These are phyloP conservation scores for Amanita phalloides DNA, from an alignment of 768 basidiomycete genomes.

Conservation along the genomic window DNA sequence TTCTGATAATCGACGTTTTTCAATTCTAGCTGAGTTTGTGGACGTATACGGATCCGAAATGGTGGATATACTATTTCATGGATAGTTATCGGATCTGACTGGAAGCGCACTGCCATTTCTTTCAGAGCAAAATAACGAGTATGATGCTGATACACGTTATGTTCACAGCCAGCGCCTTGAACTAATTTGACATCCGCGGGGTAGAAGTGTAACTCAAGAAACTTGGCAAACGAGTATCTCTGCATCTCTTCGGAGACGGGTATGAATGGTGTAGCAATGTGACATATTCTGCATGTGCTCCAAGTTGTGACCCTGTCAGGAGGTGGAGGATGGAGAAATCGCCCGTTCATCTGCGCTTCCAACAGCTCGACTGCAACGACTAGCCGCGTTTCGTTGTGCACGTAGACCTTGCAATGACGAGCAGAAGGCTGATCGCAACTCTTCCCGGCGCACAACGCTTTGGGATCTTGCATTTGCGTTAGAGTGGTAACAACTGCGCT, in stretches of 20 bases:
- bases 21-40: conserved; percentile 79
- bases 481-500: conserved; percentile 60
- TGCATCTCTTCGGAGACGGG: conserved; percentile 88
- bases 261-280: conserved; percentile 76
- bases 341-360: conserved; percentile 66
- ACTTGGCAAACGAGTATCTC: conserved; percentile 90
- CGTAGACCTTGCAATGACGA: conserved; percentile 82
- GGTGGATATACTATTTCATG: conserved; percentile 89
- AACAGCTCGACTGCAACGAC: conserved; percentile 84
- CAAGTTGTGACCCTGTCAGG: conserved; percentile 83
- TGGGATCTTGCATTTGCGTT: conserved; percentile 60
- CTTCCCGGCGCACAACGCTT: conserved; percentile 73
- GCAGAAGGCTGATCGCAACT: conserved; percentile 73
- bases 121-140: conserved; percentile 81
- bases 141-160: conserved; percentile 91
- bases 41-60: conserved; percentile 73
- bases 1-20: conserved; percentile 88
- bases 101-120: conserved; percentile 82
- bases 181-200: conserved; percentile 77
- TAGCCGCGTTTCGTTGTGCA: conserved; percentile 79
- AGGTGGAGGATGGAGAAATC: conserved; percentile 38
- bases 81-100: conserved; percentile 70
- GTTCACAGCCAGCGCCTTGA: conserved; percentile 84
- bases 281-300: conserved; percentile 77
- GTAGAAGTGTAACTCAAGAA: conserved; percentile 93